phyloP scores from a whole-genome alignment of 306 rosid genomes.

The Quercus bicolor region DNA sequence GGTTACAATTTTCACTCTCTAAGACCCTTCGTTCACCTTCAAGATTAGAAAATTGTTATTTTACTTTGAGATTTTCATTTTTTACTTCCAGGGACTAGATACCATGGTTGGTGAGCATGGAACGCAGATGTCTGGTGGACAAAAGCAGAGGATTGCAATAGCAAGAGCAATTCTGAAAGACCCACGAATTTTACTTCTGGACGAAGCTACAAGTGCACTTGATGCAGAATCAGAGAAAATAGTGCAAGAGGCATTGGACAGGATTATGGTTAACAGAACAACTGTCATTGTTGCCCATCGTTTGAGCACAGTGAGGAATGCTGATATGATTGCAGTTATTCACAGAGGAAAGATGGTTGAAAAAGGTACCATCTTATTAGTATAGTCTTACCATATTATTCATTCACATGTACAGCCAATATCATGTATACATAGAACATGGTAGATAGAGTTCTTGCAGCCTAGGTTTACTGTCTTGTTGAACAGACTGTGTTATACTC shows the following conservation, averaged over 20 bases:
- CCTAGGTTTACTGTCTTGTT: not conserved
- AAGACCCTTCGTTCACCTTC: not conserved
- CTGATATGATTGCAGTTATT: conserved; percentile 82
- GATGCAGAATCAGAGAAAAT: conserved; percentile 89
- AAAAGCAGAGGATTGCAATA: conserved; percentile 84
- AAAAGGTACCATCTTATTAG: conserved; percentile 46
- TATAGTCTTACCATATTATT: not conserved
- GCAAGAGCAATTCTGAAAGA: conserved; percentile 86
- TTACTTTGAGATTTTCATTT: not conserved
- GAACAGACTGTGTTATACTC: not conserved
- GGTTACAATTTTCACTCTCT: conserved; percentile 37
- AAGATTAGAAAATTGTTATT: not conserved
- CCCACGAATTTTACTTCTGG: conserved; percentile 77
- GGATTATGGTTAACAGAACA: conserved; percentile 79
- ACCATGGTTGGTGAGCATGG: conserved; percentile 94
- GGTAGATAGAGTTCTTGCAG: not conserved
- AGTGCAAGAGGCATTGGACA: conserved; percentile 88
- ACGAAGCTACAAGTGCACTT: conserved; percentile 94
- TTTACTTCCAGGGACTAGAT: conserved; percentile 58
- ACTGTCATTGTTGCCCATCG: conserved; percentile 94
- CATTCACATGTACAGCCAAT: not conserved
- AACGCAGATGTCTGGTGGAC: conserved; percentile 87
- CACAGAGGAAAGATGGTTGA: conserved; percentile 92
- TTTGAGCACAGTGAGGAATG: conserved; percentile 83
- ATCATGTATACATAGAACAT: not conserved